Base-by-base conservation (phyloP, 345 rosid genomes). In the Gossypium ekmanianum region DNA sequence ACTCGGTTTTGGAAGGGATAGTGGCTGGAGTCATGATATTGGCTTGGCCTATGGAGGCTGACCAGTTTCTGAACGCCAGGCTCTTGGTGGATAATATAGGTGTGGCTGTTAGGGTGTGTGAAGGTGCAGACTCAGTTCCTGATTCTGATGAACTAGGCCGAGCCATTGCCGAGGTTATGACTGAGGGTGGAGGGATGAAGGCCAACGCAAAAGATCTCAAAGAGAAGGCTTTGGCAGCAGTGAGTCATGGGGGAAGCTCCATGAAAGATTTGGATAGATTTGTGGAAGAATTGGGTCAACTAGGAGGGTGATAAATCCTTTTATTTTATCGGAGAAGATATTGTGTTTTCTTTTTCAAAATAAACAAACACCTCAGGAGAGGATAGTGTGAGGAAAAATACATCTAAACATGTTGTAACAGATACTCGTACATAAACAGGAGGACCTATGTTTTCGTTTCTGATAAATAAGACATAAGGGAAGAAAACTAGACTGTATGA, bases 21-120 rank as follows among this genome's bases (percentile, higher is more conserved):
- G 86, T 70, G 75, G 79, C 78, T 2, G 90, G 93, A 5, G 84
- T 76, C 20, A 39, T 82, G 76, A 59, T 89, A 12, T 20, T 90
- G 80, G 88, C 78, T 4, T 88, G 93, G 93, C 97, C 97, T 0
- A 87, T 92, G 93, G 89, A 86, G 75, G 92, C 88, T 20, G 94
- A 88, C 76, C 94, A 89, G 69, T 88, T 64, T 68, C 77, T 89
- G 12, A 83, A 89, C 52, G 91, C 84, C 0, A 80, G 74, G 77
- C 74, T 87, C 55, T 41, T 88, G 50, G 92, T 85, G 76, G 90
- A 92, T 52, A 83, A 89, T 11, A 12, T 88, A 83, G 88, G 89
- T 16, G 85, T 79, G 75, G 87, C 80, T 0, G 85, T 88, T 26
- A 63, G 81, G 57, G 93, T 80, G 3, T 84, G 41, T 34, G 41